Evolutionary conservation across 2,329 filamentous ascomycete genomes (phyloP), one percentile per base, ranked within the genome.

Genomic region (Apiospora sp.): DNA sequence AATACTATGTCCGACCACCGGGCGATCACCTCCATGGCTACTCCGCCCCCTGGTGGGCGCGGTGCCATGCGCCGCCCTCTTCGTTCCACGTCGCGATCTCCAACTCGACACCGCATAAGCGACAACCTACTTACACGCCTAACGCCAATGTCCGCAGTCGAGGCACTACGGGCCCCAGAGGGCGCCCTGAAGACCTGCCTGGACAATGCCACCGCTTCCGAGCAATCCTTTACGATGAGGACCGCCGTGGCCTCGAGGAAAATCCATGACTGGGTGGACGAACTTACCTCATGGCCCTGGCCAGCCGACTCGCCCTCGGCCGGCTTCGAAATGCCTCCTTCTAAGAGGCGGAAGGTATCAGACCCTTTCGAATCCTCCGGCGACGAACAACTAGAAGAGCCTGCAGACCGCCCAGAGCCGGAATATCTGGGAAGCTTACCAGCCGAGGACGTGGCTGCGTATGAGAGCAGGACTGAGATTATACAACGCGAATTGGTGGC

Each of bases 251-350:
- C 92, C 22, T 92, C 92, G 16, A 90, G 92, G 77, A 91, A 89
- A 75, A 90, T 96, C 74, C 88, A 92, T 81, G 87, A 90, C 78
- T 96, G 94, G 93, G 86, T 93, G 37, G 85, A 89, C n/a, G 94
- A 96, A 84, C 85, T 96, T 51, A 83, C 84, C 64, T 79, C 83
- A 64, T 91, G 90, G 90, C 81, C 84, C 1, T 91, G 91, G 90
- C 87, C 89, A 1, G 78, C 83, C 1, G 78, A 81, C 4, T 82
- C 82, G 19, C 86, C 86, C 51, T 85, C 88, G 2, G 80, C 83
- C 0, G 90, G 90, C 10, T 92, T 92, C 73, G 85, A 89, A 77
- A 80, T 83, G 75, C 86, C 88, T 14, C 76, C 79, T 54, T 72
- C 79, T 71, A 86, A 85, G 76, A 82, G 81, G 73, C 83, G 82